Base-by-base conservation (phyloP, 257 asterid species). In the Rauvolfia tetraphylla region DNA sequence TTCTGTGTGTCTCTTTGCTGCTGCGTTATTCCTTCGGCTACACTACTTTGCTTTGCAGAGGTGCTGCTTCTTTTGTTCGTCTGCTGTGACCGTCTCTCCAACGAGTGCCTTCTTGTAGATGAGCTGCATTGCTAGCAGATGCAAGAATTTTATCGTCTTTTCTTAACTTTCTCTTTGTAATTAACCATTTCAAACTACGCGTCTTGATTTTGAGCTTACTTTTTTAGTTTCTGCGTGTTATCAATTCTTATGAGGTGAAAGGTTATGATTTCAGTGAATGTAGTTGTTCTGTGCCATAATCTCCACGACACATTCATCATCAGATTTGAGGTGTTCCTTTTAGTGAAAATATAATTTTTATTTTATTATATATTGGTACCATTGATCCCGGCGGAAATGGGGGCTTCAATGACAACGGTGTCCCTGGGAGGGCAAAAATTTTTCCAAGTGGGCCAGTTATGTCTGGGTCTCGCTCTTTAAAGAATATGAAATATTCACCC, bases 331-430 rank as follows among this genome's bases (percentile, higher is more conserved):
- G 80, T 25, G 39, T 73, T 36, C 42, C 38, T 29, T 54, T 70
- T 34, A 56, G 38, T 68, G 20, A 22, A 65, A 38, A 13, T 53
- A 53, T 18, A 46, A 46, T 0, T 13, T 67, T 36, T 48, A 23
- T 11, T n/a, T 25, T 31, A 71, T 67, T 82, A 10, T 54, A 39
- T 39, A 42, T 65, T 57, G 61, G 66, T 83, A 44, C 89, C 90
- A 75, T 53, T 59, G 84, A 87, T 87, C 84, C 83, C 87, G 89
- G 87, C 87, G 39, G 72, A 65, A 78, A 81, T 79, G 89, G 81
- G 29, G 87, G 88, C 62, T 51, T 72, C 63, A 25, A 65, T 84
- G 78, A 36, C 88, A 34, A 76, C 83, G 85, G 62, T 84, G 75
- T 82, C 87, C 88, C 31, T 70, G 74, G 73, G 34, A 70, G 82